phyloP scores from a whole-genome alignment of 2,329 filamentous ascomycete genomes.

The Pleochaeta shiraiana region DNA sequence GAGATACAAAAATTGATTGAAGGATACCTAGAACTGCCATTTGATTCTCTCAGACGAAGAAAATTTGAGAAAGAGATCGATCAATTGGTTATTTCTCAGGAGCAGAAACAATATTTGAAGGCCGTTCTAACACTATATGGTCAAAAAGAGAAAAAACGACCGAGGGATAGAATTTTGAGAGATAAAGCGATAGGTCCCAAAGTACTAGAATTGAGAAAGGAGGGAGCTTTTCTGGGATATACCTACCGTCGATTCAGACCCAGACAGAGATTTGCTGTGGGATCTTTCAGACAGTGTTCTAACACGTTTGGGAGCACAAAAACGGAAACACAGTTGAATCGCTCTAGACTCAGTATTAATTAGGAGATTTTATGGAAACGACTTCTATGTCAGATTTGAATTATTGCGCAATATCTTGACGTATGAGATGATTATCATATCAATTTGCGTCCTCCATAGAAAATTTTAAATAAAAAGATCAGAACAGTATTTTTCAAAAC shows the following conservation, averaged over 20 bases:
- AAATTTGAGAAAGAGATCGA: constrained; percentile 19
- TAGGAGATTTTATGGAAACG: constrained; percentile 8
- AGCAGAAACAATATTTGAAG: constrained; percentile 19
- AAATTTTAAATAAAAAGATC: no score
- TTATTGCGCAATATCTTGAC: no score
- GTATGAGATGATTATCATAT: no score
- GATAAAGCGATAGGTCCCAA: constrained; percentile 42
- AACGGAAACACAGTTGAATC: constrained; percentile 14
- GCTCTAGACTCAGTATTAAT: constrained; percentile 17
- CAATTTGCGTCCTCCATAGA: no score
- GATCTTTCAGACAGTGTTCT: constrained; percentile 5
- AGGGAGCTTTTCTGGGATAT: constrained; percentile 73
- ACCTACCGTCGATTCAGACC: constrained; percentile 41
- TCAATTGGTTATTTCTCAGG: constrained; percentile 14
- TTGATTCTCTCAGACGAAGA: constrained; percentile 15
- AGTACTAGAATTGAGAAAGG: constrained; percentile 64
- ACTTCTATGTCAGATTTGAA: no score
- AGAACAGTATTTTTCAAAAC: no score
- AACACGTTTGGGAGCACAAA: constrained; percentile 6
- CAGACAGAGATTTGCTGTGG: constrained; percentile 6
- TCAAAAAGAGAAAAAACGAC: constrained; percentile 47
- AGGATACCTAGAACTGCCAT: constrained; percentile 15
- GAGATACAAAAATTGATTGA: constrained; percentile 18
- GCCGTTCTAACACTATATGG: constrained; percentile 18
- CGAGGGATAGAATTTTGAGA: constrained; percentile 66